Evolutionary conservation across 225 moss, liverwort and hornwort genomes (phyloP).

Genomic region (Asterella californica): DNA sequence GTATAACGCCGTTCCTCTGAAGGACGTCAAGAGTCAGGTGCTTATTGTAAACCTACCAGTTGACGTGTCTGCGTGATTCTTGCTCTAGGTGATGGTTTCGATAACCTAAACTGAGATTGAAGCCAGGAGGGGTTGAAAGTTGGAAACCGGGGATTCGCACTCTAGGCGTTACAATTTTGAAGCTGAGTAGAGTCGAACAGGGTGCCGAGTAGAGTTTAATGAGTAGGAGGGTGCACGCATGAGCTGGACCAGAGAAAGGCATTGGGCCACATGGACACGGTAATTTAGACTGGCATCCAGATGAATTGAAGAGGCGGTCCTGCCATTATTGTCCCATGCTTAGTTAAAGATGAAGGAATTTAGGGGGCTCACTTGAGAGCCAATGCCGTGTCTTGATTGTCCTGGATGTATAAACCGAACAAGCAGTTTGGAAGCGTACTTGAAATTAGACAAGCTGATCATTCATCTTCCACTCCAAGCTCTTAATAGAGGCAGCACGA

Average conservation of each 20-base stretch:
- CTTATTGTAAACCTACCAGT: neutral
- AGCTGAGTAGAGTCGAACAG: slow-evolving; percentile 9
- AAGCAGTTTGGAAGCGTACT: neutral
- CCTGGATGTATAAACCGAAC: slow-evolving; percentile 6
- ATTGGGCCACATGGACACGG: slow-evolving; percentile 8
- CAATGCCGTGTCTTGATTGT: slow-evolving; percentile 14
- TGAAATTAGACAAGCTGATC: too few relatives aligned
- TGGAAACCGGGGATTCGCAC: neutral
- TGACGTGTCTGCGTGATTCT: neutral
- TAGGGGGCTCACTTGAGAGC: slow-evolving; percentile 17
- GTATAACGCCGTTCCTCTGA: neutral
- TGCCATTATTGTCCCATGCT: slow-evolving; percentile 13
- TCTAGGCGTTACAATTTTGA: slow-evolving; percentile 18
- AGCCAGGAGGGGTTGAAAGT: neutral
- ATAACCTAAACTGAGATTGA: neutral
- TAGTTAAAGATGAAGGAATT: slow-evolving; percentile 7
- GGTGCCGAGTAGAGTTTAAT: slow-evolving; percentile 5
- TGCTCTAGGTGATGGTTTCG: neutral
- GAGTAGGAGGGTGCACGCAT: neutral
- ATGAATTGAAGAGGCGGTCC: slow-evolving; percentile 6
- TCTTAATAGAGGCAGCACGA: too few relatives aligned
- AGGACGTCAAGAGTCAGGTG: neutral
- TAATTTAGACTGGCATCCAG: slow-evolving; percentile 6
- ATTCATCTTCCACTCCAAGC: too few relatives aligned
- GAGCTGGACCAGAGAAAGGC: neutral